Base-by-base conservation (phyloP, 2,329 filamentous ascomycete genomes). In the Fusarium chaquense region DNA sequence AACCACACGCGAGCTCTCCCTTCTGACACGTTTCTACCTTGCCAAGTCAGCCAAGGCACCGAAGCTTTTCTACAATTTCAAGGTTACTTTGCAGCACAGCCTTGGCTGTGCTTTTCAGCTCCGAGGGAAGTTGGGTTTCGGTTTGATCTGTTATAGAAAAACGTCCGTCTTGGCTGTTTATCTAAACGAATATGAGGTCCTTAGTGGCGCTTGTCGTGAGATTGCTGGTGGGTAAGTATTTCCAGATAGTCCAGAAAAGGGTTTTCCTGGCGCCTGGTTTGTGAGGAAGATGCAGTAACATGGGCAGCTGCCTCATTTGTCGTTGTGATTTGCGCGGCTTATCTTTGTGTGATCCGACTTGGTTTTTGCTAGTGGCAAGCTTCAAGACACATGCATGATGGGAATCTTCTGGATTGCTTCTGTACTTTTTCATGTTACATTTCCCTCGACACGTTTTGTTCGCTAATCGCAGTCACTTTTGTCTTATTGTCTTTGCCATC, bases 1-100 rank as follows among this genome's bases (percentile, higher is more conserved):
- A 10, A 57, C 57, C 57, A 60, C 51, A 65, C 36, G n/a, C 20
- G 28, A 66, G 47, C 54, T 55, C 35, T 30, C 40, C 28, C 4
- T 41, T 10, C 43, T 49, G 7, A 55, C 62, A 65, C 62, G 62
- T 65, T 65, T 3, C 26, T 13, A 22, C 4, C 22, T 1, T 44
- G 36, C 62, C 62, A 41, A 52, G 49, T 28, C 3, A 10, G 32
- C 62, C 62, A 41, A 52, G 33, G 15, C 3, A 13, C 35, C n/a
- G 26, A 52, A 20, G 24, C 35, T 41, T 52, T 41, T 22, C 4
- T 24, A 16, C 18, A 12, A 2, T 40, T 15, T 10, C 26, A 15
- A 12, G n/a, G 26, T 32, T 32, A 10, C 3, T 15, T 10, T 3
- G 10, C 16, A 4, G n/a, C 9, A 10, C 22, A 24, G 13, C 24